Base-by-base conservation (phyloP, 2,329 filamentous ascomycete genomes). In the Verticillium albo-atrum region DNA sequence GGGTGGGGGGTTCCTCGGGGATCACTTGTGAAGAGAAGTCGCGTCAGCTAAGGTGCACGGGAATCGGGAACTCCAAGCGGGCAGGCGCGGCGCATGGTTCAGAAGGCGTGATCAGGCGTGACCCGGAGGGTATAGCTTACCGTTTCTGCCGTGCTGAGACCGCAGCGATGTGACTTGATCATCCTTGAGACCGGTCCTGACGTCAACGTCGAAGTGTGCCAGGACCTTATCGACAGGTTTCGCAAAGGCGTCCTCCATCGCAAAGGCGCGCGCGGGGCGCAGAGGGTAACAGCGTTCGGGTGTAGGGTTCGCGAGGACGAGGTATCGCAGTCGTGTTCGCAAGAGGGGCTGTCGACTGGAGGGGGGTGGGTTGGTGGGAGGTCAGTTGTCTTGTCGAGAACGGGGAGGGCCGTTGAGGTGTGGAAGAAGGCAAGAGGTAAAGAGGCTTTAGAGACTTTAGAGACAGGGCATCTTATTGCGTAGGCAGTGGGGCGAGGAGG, bases 1-100 rank as follows among this genome's bases (percentile, higher is more conserved):
- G 95, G 32, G 95, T 99, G 3, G 95, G 92, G 58, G 95, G 95
- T 65, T 99, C 95, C 79, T 99, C 95, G 53, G 83, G 77, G 63
- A 87, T 87, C 54, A 82, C 83, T 86, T 86, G 64, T 10, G 47
- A 63, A 57, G 35, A 59, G 28, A 56, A 56, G 37, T 51, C 37
- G 55, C 34, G 54, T 62, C 30, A 62, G 63, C 65, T 63, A 64
- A 64, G 55, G 42, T 50, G n/a, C 42, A 23, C n/a, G 12, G 10
- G 25, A 35, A 57, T 53, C 55, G 52, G 27, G 55, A 35, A 56
- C 63, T 56, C 62, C 47, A 20, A 10, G n/a, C 50, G n/a, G 10
- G 35, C 42, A 54, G 42, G 35, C 50, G 47, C 61, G n/a, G 50
- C 56, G 52, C 20, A 57, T 55, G 56, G 42, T 23, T 64, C 55